Evolutionary conservation across 2,329 filamentous ascomycete species (phyloP).

Genomic region (Tricladium varicosporioides): DNA sequence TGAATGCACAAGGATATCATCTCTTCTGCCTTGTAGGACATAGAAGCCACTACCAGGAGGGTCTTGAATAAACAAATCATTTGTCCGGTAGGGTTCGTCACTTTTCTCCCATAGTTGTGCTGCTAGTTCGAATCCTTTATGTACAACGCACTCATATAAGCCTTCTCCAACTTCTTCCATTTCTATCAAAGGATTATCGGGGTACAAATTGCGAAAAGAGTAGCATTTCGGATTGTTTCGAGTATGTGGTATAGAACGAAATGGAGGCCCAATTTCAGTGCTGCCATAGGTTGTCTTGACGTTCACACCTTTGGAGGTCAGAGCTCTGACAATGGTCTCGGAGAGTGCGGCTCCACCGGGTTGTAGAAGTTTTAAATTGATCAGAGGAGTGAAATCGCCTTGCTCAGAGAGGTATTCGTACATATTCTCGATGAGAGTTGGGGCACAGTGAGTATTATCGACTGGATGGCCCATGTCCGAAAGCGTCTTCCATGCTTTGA

Average conservation of each 20-base stretch:
- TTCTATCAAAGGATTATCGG: constrained; percentile 27
- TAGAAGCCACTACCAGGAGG: constrained; percentile 32
- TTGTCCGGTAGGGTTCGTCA: constrained; percentile 31
- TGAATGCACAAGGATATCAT: constrained; percentile 34
- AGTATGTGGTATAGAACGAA: constrained; percentile 32
- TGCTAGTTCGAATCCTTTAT: constrained; percentile 34
- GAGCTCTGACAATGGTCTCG: constrained; percentile 25
- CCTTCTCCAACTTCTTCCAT: constrained; percentile 33
- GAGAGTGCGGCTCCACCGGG: constrained; percentile 33
- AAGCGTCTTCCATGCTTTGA: constrained; percentile 29
- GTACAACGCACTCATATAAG: constrained; percentile 33
- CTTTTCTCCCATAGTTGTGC: constrained; percentile 33
- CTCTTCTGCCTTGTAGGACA: constrained; percentile 32
- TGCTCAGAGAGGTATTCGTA: constrained; percentile 29
- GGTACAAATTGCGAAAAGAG: constrained; percentile 29
- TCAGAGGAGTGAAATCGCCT: constrained; percentile 29
- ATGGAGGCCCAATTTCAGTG: constrained; percentile 35
- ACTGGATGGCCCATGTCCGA: constrained; percentile 28
- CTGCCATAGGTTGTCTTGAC: constrained; percentile 36
- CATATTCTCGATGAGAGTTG: constrained; percentile 34
- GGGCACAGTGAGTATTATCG: constrained; percentile 33
- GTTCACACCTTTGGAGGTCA: constrained; percentile 30
- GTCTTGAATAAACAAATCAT: constrained; percentile 34
- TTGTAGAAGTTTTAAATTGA: constrained; percentile 32
- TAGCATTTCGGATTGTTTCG: constrained; percentile 30